These are phyloP conservation scores for Stenogyne calaminthoides DNA, from an alignment of 305 asterid genomes.

Conservation along the genomic window DNA sequence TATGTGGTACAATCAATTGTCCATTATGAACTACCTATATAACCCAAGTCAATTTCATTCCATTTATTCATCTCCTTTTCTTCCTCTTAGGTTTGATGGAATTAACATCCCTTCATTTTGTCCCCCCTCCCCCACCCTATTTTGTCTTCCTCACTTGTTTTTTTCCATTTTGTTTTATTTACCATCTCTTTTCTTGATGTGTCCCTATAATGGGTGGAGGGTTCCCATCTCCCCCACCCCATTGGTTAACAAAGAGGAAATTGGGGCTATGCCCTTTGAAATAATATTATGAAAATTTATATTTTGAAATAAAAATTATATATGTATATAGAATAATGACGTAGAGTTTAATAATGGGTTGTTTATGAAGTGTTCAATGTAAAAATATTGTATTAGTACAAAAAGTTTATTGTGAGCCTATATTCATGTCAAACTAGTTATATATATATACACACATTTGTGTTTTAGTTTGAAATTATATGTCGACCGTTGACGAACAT, in stretches of 20 bases:
- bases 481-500: not conserved
- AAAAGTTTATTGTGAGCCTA: too few species aligned
- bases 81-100: conserved; percentile 48
- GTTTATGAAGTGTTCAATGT: too few species aligned
- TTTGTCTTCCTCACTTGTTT: conserved; percentile 17
- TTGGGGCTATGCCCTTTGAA: not conserved
- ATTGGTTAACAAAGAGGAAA: not conserved
- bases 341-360: not conserved
- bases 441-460: too few species aligned
- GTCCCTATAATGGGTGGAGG: conserved; percentile 46
- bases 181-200: not conserved
- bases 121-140: conserved; percentile 39
- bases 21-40: conserved; percentile 43
- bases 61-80: conserved; percentile 18
- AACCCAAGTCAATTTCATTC: conserved; percentile 50
- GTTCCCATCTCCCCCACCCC: conserved; percentile 39
- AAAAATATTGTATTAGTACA: too few species aligned
- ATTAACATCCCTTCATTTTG: conserved; percentile 79
- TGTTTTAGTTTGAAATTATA: not conserved
- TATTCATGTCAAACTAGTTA: too few species aligned
- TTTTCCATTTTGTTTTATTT: conserved; percentile 11
- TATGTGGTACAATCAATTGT: conserved; percentile 44
- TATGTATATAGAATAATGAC: not conserved
- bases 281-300: not conserved
- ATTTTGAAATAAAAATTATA: not conserved